phyloP scores from a whole-genome alignment of 2,329 filamentous ascomycete species.

The Fusarium chlamydosporum region DNA sequence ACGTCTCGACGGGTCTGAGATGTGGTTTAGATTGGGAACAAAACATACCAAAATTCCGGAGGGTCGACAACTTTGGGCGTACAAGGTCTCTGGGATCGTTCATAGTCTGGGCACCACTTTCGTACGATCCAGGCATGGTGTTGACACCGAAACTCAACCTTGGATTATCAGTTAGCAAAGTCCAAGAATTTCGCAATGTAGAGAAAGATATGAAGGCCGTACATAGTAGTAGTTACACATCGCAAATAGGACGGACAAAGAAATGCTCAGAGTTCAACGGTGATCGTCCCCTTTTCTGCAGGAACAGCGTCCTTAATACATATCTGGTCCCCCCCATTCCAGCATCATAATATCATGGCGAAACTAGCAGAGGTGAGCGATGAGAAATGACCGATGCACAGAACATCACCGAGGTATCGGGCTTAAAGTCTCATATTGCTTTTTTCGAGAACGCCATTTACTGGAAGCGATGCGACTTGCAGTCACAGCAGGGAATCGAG shows the following conservation, averaged over 20 bases:
- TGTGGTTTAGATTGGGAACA: neutral
- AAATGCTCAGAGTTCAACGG: conserved; percentile 2
- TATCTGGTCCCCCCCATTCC: conserved; percentile 18
- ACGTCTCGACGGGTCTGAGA: neutral
- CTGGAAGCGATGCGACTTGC: conserved; percentile 39
- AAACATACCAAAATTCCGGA: conserved; percentile 46
- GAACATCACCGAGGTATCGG: conserved; percentile 31
- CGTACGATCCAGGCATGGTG: conserved; percentile 47
- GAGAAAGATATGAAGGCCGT: neutral
- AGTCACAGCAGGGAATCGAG: conserved; percentile 22
- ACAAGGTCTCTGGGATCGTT: conserved; percentile 45
- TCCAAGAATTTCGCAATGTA: neutral
- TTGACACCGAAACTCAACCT: conserved; percentile 48
- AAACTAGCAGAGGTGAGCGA: conserved; percentile 16
- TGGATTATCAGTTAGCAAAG: conserved; percentile 7
- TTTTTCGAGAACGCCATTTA: conserved; percentile 38
- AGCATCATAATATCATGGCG: conserved; percentile 9
- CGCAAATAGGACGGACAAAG: conserved; percentile 4
- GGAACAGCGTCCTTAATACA: conserved; percentile 1
- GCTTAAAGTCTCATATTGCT: conserved; percentile 42
- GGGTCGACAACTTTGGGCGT: conserved; percentile 46
- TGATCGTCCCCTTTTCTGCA: conserved; percentile 23
- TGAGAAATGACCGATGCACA: conserved; percentile 33
- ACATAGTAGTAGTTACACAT: conserved; percentile 51
- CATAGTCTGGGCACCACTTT: conserved; percentile 46